A percentile compares a stretch with the other conserved stretches of the same genome.
phyloP scores from a whole-genome alignment of 768 basidiomycete genomes.

The Podaxis rugospora region DNA sequence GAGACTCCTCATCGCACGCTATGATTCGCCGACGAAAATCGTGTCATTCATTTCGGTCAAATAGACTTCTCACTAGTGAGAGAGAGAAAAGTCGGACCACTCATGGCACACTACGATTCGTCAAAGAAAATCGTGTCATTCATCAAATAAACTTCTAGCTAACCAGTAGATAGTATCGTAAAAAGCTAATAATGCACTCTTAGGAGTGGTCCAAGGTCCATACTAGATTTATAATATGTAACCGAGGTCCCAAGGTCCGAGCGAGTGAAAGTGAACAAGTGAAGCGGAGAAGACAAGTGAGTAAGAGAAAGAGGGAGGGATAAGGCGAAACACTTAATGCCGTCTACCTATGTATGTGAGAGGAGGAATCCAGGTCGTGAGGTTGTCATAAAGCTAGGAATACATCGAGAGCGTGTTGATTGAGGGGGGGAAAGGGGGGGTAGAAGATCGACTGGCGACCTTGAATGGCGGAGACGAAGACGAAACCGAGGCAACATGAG shows the following conservation, averaged over 20 bases:
- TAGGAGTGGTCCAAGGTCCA: neutral
- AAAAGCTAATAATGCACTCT: neutral
- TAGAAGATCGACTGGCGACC: slow-evolving; percentile 1
- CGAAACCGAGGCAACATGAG: neutral
- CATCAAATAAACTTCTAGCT: neutral
- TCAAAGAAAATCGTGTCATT: neutral
- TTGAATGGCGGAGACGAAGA: neutral
- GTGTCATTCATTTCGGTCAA: neutral
- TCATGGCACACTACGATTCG: neutral
- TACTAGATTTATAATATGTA: neutral
- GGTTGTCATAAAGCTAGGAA: neutral
- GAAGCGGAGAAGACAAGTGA: neutral
- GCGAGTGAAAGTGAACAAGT: neutral
- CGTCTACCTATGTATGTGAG: neutral
- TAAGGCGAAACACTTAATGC: slow-evolving; percentile 1
- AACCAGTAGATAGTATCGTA: neutral
- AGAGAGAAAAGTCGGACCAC: neutral
- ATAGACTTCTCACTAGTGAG: neutral
- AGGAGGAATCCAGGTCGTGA: neutral
- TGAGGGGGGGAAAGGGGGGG: neutral
- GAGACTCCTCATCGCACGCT: neutral
- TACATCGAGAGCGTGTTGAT: neutral
- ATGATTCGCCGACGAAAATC: neutral
- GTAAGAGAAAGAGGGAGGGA: neutral
- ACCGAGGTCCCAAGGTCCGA: neutral